Base-by-base conservation (phyloP, 495 filamentous ascomycete genomes). In the Aspergillus funiculosus region DNA sequence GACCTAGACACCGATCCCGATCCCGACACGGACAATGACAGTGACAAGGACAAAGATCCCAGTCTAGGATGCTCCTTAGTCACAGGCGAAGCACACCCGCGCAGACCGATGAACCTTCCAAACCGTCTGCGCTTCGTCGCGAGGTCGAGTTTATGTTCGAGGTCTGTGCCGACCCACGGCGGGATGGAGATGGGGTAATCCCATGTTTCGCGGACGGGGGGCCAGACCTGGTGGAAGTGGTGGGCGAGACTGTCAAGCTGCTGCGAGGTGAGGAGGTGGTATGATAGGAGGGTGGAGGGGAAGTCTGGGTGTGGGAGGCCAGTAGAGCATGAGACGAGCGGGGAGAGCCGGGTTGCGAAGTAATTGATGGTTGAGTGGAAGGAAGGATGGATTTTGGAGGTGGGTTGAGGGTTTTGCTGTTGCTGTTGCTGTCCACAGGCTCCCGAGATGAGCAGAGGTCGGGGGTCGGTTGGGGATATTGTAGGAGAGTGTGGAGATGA, bases 161-260 rank as follows among this genome's bases (percentile, higher is more conserved):
- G 41, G 3, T 31, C 32, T 1, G 58, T 52, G 0, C 64, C 59
- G 6, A 75, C 29, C 73, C 70, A 68, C 6, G 64, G 48, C 10
- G 51, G 50, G 4, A 82, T 72, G 1, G 39, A 53, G n/a, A 66
- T 74, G 3, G 88, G 87, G 59, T 94, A 92, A n/a, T 65, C 57
- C 28, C 42, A 39, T 1, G 76, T 82, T 55, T 68, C 78, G 0
- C 43, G 49, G 13, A 60, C 63, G 52, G 29, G 80, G 69, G 39
- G 81, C 75, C 50, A 66, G 34, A 76, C 68, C 59, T 95, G 87
- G 62, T 89, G 81, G 64, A 87, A 92, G 60, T 85, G 83, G 27
- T 70, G 65, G 6, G 87, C 86, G 5, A 94, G 79, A 26, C 60
- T 60, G 56, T 94, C 86, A 30, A 89, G 76, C 60, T 91, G 71